Conservation (phyloP, 371 early-diverging fungal species). For the Funneliformis caledonium region DNA sequence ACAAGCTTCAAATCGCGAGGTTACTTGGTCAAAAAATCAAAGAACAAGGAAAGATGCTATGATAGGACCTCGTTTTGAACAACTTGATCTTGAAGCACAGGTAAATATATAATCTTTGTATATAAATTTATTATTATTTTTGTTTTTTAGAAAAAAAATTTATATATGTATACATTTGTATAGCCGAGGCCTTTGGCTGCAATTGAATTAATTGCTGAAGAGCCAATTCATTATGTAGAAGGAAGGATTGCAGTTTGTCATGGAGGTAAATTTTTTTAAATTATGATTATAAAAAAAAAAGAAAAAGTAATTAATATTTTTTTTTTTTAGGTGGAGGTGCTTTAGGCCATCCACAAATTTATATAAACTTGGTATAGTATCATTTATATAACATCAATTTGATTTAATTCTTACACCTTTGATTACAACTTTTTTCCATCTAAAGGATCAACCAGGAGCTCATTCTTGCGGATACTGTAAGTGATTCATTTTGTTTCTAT, state of each 20-base stretch:
- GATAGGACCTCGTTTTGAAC: constrained; percentile 88
- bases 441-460: constrained; percentile 64
- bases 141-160: not conserved
- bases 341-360: constrained; percentile 94
- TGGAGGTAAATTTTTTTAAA: constrained; percentile 68
- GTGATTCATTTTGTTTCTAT: constrained; percentile 44
- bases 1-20: constrained; percentile 78
- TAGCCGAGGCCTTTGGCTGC: constrained; percentile 93
- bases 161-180: not conserved
- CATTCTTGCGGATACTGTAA: constrained; percentile 84
- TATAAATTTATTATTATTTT: not conserved
- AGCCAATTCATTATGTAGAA: constrained; percentile 78
- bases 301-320: constrained; percentile 7
- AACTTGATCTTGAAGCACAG: constrained; percentile 82
- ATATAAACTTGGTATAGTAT: constrained; percentile 83
- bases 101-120: constrained; percentile 48
- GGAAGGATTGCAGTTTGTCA: constrained; percentile 84
- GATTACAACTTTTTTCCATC: not conserved
- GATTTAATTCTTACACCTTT: too few relatives aligned
- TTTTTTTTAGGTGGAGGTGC: constrained; percentile 79
- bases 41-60: constrained; percentile 71
- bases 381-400: not conserved
- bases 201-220: constrained; percentile 88
- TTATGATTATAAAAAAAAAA: not conserved
- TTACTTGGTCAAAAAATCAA: constrained; percentile 82